A percentile compares a stretch with the other conserved stretches of the same genome.
phyloP scores from a whole-genome alignment of 2,329 filamentous ascomycete genomes.

The Volutella citrinella region DNA sequence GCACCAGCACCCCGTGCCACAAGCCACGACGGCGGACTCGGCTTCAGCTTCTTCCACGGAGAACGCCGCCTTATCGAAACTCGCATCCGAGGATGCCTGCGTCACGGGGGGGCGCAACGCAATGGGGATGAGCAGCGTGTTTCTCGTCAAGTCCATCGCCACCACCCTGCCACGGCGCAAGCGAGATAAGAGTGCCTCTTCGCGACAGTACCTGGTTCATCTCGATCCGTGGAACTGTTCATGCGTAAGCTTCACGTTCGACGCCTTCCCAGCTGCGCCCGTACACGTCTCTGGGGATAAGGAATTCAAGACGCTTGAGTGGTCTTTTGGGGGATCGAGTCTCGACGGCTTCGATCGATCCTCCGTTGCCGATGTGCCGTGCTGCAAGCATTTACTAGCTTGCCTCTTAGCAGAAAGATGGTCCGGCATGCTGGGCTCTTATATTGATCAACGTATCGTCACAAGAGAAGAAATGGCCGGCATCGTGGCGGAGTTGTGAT shows the following conservation, averaged over 20 bases:
- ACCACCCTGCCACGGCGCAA: conserved; percentile 27
- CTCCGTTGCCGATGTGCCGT: conserved; percentile 44
- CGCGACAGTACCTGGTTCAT: conserved; percentile 64
- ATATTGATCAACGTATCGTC: conserved; percentile 53
- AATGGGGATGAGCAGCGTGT: too few species aligned
- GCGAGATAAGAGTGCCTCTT: conserved; percentile 11
- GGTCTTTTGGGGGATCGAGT: conserved; percentile 51
- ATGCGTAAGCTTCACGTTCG: conserved; percentile 79
- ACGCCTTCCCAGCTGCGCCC: too few species aligned
- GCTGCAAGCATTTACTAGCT: conserved; percentile 87
- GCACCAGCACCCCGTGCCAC: conserved; percentile 5
- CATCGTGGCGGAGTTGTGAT: conserved; percentile 49
- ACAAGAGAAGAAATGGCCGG: conserved; percentile 69
- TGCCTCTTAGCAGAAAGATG: conserved; percentile 73
- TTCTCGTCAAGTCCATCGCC: conserved; percentile 63
- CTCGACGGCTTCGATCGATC: conserved; percentile 30
- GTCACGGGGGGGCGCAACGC: background rate
- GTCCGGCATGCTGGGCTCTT: conserved; percentile 50
- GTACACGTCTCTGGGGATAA: too few species aligned
- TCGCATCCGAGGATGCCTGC: conserved; percentile 16
- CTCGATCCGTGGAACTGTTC: conserved; percentile 81
- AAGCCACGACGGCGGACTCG: too few species aligned
- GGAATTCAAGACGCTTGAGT: conserved; percentile 12
- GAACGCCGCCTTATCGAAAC: conserved; percentile 3
- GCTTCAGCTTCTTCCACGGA: too few species aligned